phyloP scores from a whole-genome alignment of 2,329 filamentous ascomycete species.

The Falciphora oryzae region DNA sequence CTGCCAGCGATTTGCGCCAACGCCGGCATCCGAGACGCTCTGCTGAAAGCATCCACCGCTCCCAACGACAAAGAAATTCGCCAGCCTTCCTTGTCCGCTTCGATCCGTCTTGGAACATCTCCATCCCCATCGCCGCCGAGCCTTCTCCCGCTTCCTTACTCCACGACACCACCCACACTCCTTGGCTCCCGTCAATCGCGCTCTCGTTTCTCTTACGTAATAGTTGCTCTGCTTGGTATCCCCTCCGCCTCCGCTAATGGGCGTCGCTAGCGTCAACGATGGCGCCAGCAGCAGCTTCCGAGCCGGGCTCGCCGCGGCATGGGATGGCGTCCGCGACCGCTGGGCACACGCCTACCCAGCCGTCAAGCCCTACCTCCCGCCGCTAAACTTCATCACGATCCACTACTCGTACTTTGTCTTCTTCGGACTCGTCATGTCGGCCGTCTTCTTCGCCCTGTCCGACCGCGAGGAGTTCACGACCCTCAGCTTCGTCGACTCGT shows the following conservation, averaged over 20 bases:
- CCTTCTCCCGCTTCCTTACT: too few species aligned
- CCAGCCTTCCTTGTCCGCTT: too few species aligned
- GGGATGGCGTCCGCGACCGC: background rate
- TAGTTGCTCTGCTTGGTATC: too few species aligned
- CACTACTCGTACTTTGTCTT: constrained; percentile 61
- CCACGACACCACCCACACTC: too few species aligned
- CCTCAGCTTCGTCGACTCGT: constrained; percentile 55
- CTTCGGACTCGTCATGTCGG: constrained; percentile 46
- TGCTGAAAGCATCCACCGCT: too few species aligned
- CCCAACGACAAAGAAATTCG: too few species aligned
- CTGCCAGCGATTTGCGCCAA: too few species aligned
- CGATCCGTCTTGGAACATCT: too few species aligned
- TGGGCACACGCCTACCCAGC: background rate
- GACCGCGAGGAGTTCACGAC: constrained; percentile 39
- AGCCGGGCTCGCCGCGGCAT: background rate
- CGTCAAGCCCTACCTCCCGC: constrained; percentile 25
- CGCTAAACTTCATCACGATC: constrained; percentile 55
- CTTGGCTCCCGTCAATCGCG: too few species aligned
- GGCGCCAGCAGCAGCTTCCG: background rate
- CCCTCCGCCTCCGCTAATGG: background rate
- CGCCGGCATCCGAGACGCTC: too few species aligned
- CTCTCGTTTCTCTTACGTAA: too few species aligned
- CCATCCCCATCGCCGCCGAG: too few species aligned
- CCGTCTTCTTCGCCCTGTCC: constrained; percentile 55
- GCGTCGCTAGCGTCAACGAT: background rate